Evolutionary conservation across 345 rosid genomes (phyloP), one percentile per base, ranked within the genome.

Genomic region (Noccaea bulbosa): DNA sequence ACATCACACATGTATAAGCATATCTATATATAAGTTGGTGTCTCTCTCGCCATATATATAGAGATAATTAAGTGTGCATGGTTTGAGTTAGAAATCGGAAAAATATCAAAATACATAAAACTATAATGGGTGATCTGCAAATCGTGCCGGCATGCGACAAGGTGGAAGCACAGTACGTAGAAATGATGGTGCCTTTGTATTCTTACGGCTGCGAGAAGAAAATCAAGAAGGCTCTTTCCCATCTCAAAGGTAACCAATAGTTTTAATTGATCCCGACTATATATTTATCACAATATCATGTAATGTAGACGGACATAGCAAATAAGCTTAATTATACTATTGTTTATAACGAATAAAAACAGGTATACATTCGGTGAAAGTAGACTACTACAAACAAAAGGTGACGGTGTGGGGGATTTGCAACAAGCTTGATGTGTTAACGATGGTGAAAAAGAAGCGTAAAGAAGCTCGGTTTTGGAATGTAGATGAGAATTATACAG

Each of bases 331-430:
- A 27, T 27, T 45, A 40, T 6, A 20, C 0, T 20, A 4, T 9
- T 56, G 45, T 49, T 5, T 35, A 11, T 52, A 43, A 52, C 49
- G 40, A 11, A 49, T 9, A 44, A 45, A 50, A 45, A 50, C 83
- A 93, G 98, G 97, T 40, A 90, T 90, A 70, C 82, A 90, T 68
- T 88, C 93, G 12, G 93, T 87, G 57, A 84, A 80, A 46, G 88
- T 90, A 41, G 90, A 93, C 45, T 83, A 79, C 39, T 43, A 72
- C 54, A 79, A 90, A 38, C 98, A 90, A 50, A 92, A 90, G 78
- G 96, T 85, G 77, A 86, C 85, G 1, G 95, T 88, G 7, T 92
- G 98, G 98, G 96, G 95, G 17, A 90, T 92, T 27, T 92, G 96
- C 82, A 88, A 92, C 83, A 92, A 90, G 48, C 44, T 83, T 54